Conservation (phyloP, 2,329 filamentous ascomycete genomes). For the Blastomyces gilchristii region DNA sequence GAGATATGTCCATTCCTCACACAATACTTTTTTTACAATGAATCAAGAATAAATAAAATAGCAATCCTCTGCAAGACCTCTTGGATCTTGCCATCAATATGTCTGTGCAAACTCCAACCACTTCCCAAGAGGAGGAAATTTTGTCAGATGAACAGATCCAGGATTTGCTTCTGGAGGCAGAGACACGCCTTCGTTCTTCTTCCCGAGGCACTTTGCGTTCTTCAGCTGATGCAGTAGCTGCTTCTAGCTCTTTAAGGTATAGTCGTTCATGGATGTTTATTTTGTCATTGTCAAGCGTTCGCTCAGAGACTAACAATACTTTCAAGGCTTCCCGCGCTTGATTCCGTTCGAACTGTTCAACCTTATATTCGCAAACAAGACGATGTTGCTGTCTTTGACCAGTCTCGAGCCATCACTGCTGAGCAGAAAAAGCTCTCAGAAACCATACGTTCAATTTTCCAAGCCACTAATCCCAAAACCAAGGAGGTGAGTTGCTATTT, state of each 20-base stretch:
- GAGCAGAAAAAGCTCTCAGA: slow-evolving; percentile 40
- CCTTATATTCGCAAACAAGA: slow-evolving; percentile 46
- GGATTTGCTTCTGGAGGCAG: slow-evolving; percentile 53
- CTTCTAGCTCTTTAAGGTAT: slow-evolving; percentile 4
- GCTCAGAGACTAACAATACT: background rate
- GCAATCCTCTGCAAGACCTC: background rate
- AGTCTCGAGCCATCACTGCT: slow-evolving; percentile 40
- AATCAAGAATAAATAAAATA: background rate
- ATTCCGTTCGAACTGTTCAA: slow-evolving; percentile 38
- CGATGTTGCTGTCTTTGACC: slow-evolving; percentile 45
- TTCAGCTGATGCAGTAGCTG: slow-evolving; percentile 13
- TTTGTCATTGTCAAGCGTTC: background rate
- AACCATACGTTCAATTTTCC: slow-evolving; percentile 45
- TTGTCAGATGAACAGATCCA: slow-evolving; percentile 55
- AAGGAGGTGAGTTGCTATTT: slow-evolving; percentile 40
- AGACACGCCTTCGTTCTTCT: slow-evolving; percentile 41
- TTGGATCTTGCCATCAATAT: background rate
- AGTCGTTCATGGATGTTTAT: background rate
- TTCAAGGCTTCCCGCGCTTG: slow-evolving; percentile 42
- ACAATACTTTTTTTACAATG: background rate
- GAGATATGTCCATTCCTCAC: background rate
- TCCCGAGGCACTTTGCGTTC: slow-evolving; percentile 1
- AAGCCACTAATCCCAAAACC: slow-evolving; percentile 37
- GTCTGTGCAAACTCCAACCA: background rate
- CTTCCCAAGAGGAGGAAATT: slow-evolving; percentile 29